These are phyloP conservation scores for Anastatica hierochuntica DNA, from an alignment of 345 rosid species.

Conservation along the genomic window DNA sequence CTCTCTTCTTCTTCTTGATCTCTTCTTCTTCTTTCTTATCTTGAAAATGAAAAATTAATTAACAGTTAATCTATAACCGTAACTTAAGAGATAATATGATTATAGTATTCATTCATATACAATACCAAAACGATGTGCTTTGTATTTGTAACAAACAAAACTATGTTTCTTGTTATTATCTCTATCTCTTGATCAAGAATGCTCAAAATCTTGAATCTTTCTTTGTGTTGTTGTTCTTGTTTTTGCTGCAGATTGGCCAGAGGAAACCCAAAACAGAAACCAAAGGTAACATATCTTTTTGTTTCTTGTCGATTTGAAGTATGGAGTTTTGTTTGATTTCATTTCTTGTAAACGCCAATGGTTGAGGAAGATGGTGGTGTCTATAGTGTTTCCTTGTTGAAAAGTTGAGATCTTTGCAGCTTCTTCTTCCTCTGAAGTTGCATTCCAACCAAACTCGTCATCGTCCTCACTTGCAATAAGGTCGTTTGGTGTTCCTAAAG, in stretches of 20 bases:
- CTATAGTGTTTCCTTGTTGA: neutral
- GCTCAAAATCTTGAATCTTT: neutral
- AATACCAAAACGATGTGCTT: too few relatives aligned
- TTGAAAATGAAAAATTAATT: neutral
- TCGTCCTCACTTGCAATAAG: too few relatives aligned
- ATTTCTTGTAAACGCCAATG: neutral
- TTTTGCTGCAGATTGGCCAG: conserved; percentile 10
- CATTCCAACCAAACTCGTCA: conserved; percentile 14
- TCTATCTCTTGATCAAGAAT: neutral
- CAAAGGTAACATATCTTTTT: conserved; percentile 7
- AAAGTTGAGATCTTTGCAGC: conserved; percentile 17
- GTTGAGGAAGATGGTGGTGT: neutral
- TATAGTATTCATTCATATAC: too few relatives aligned
- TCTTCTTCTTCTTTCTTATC: neutral
- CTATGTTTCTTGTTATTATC: neutral
- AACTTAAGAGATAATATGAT: neutral
- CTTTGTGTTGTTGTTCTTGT: neutral
- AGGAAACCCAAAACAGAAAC: conserved; percentile 11
- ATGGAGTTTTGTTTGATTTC: conserved; percentile 1
- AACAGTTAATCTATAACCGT: neutral
- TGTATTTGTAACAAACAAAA: too few relatives aligned
- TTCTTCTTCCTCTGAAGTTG: conserved; percentile 19
- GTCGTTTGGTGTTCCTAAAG: conserved; percentile 21
- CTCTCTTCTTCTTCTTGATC: neutral
- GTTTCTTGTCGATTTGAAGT: neutral